Base-by-base conservation (phyloP, 2,329 filamentous ascomycete species). In the Botrytis fragariae region DNA sequence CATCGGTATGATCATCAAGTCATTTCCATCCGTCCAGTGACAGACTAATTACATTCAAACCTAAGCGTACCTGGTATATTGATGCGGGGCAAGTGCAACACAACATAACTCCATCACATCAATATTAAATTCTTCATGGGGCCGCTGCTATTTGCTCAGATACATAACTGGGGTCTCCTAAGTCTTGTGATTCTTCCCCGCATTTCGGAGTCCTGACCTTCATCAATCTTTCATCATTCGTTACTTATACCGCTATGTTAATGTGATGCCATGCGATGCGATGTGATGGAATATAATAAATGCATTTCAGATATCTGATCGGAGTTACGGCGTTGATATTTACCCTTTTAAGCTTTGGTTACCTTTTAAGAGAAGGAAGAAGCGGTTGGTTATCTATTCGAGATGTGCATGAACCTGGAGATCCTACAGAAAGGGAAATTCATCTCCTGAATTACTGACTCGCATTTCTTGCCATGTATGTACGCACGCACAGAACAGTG, bases 391-490 rank as follows among this genome's bases (percentile, higher is more conserved):
- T 12, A 12, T 29, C 14, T 57, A 59, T 59, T 32, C 35, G 6
- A 62, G 25, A 14, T 39, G 35, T 62, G 35, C 60, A 62, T 62
- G 37, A 62, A 42, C 35, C 32, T 57, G 65, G 65, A 57, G 48
- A 69, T 42, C 25, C 25, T 42, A 42, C 65, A 32, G 45, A 42
- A 57, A 45, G 61, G 48, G 48, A 42, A 68, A 57, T 16, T 9
- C 10, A 69, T 69, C 65, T 69, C 65, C 65, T 59, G 65, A 25
- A n/a, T 68, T 22, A 65, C 63, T 65, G 63, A 65, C 63, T 65
- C 63, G 44, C 62, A 32, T 35, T 48, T 44, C 12, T 65, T 25
- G 29, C 39, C 32, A 48, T 37, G 20, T 25, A 61, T 14, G 32
- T 61, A 61, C 32, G 32, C 29, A 37, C 62, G 42, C 48, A 18